These are phyloP conservation scores for Perkinsus chesapeaki DNA, from an alignment of 169 alveolate genomes.

Conservation along the genomic window DNA sequence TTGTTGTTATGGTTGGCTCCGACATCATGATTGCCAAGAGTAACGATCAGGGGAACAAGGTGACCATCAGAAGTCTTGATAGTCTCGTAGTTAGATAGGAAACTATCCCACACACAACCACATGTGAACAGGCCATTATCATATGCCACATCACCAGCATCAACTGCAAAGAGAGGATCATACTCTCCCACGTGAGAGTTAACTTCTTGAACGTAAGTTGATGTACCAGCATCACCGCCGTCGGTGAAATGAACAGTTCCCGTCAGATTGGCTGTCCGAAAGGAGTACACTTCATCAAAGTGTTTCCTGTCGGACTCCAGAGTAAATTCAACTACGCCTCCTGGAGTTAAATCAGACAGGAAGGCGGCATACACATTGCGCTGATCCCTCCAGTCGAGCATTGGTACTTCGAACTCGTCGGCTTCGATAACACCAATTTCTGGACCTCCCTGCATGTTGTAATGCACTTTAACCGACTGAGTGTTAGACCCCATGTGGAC, in stretches of 20 bases:
- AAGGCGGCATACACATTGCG: not conserved
- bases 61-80: not conserved
- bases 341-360: not conserved
- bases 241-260: not conserved
- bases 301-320: not conserved
- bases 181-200: not conserved
- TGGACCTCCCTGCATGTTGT: not conserved
- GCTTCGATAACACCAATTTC: not conserved
- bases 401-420: not conserved
- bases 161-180: not conserved
- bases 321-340: not conserved
- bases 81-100: not conserved
- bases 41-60: not conserved
- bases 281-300: not conserved
- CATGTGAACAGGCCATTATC: not conserved
- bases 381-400: not conserved
- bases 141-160: not conserved
- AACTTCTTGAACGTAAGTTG: not conserved
- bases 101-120: not conserved
- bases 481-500: not conserved
- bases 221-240: not conserved
- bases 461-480: not conserved
- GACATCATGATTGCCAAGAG: not conserved
- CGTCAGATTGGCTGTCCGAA: not conserved
- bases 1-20: not conserved